A percentile compares a stretch with the other conserved stretches of the same genome.
These are phyloP conservation scores for Grammothele lineata DNA, from an alignment of 768 basidiomycete genomes.

Conservation along the genomic window DNA sequence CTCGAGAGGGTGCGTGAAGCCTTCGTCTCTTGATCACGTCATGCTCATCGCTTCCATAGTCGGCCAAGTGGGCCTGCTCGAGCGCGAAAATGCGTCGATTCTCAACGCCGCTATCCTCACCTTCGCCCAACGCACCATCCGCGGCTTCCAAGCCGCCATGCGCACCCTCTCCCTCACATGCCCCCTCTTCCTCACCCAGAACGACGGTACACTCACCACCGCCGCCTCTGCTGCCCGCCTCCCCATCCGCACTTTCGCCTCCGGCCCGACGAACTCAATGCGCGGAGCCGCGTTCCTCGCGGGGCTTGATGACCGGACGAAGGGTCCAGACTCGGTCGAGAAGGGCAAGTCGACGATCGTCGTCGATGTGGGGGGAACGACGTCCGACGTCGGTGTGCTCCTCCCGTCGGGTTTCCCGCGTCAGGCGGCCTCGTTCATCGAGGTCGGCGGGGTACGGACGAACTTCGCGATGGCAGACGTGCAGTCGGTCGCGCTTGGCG, in stretches of 20 bases:
- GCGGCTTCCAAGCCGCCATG: conserved; percentile 49
- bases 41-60: conserved; percentile 27
- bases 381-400: conserved; percentile 60
- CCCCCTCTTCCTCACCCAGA: conserved; percentile 55
- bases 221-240: conserved; percentile 47
- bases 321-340: conserved; percentile 7
- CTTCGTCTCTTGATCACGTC: background rate
- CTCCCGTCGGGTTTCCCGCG: conserved; percentile 57
- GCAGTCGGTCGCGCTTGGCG: conserved; percentile 56
- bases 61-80: conserved; percentile 54
- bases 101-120: conserved; percentile 60
- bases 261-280: conserved; percentile 62
- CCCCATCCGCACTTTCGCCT: conserved; percentile 55
- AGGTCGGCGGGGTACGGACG: conserved; percentile 55
- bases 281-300: conserved; percentile 61
- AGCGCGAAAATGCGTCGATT: conserved; percentile 66
- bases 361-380: conserved; percentile 63
- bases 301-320: conserved; percentile 28
- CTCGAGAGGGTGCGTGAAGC: conserved; percentile 19
- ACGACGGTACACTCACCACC: conserved; percentile 52
- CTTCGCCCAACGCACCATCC: conserved; percentile 53
- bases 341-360: conserved; percentile 41
- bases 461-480: conserved; percentile 63
- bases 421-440: conserved; percentile 58
- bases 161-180: conserved; percentile 42